Evolutionary conservation across 2,329 filamentous ascomycete genomes (phyloP).

Genomic region (Calonectria multiphialidica): DNA sequence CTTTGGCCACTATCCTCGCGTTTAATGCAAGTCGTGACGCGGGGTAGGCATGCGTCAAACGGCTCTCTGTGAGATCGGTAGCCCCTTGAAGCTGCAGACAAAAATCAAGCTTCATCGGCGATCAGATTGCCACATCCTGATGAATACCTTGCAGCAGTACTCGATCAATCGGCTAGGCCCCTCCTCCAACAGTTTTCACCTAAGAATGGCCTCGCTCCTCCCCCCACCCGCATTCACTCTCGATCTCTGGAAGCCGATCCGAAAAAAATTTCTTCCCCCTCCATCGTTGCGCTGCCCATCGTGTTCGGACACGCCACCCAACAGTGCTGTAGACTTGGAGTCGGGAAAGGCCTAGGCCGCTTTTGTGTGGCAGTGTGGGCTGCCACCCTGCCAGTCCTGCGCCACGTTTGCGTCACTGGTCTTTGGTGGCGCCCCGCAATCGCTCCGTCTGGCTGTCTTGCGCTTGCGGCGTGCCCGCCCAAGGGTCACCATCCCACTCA

Average conservation of each 20-base stretch:
- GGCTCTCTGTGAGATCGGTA: not conserved
- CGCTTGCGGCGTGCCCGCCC: conserved; percentile 7
- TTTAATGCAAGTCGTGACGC: not conserved
- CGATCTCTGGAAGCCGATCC: too few species aligned
- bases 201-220: not conserved
- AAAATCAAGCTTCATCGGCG: not conserved
- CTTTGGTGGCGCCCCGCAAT: conserved; percentile 19
- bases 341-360: not conserved
- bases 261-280: too few species aligned
- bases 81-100: not conserved
- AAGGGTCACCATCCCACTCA: conserved; percentile 32
- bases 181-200: not conserved
- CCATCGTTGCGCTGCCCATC: not conserved
- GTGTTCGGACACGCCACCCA: not conserved
- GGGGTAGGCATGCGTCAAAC: too few species aligned
- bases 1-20: not conserved
- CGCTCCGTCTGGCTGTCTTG: conserved; percentile 7
- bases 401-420: conserved; percentile 13
- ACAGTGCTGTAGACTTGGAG: not conserved
- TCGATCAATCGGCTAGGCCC: not conserved
- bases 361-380: conserved; percentile 12
- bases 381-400: not conserved
- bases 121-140: not conserved
- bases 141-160: not conserved
- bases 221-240: not conserved